Percentiles rank a stretch among this genome's conserved stretches.
phyloP scores from a whole-genome alignment of 192 early-diverging fungal species.

The Coemansia sp. region DNA sequence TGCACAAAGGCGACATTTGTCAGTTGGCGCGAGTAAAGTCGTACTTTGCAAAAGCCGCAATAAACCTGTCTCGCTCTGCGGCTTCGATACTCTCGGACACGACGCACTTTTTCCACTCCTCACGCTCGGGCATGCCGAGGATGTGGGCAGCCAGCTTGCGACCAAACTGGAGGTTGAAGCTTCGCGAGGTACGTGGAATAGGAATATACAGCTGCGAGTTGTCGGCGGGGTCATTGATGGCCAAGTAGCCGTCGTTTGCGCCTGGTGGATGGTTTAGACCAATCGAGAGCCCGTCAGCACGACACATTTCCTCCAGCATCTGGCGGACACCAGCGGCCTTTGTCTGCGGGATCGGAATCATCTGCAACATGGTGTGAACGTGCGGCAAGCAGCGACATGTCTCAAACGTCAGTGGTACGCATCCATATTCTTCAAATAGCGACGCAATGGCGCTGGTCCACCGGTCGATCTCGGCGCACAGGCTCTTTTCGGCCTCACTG shows the following conservation, averaged over 20 bases:
- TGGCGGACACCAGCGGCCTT: constrained; percentile 19
- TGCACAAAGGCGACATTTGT: constrained; percentile 5
- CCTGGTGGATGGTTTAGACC: constrained; percentile 17
- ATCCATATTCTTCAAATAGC: constrained; percentile 57
- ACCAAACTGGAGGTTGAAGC: constrained; percentile 79
- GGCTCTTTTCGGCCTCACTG: constrained; percentile 49
- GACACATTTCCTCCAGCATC: constrained; percentile 23
- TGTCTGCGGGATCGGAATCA: constrained; percentile 32
- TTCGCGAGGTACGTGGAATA: constrained; percentile 24
- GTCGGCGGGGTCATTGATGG: constrained; percentile 19
- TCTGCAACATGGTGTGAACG: constrained; percentile 37
- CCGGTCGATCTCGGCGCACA: constrained; percentile 55
- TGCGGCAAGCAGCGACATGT: constrained; percentile 57
- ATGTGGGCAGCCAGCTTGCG: constrained; percentile 65
- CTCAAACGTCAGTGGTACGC: constrained; percentile 73
- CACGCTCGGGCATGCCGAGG: constrained; percentile 64
- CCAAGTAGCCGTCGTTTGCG: constrained; percentile 32
- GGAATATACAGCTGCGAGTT: constrained; percentile 17
- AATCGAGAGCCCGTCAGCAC: constrained; percentile 12
- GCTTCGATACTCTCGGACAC: constrained; percentile 65
- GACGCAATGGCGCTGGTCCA: constrained; percentile 35
- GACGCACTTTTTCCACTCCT: constrained; percentile 78
- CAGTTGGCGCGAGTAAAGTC: constrained; percentile 33
- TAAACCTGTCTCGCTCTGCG: constrained; percentile 41
- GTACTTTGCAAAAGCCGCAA: constrained; percentile 38